These are phyloP conservation scores for Lipomyces kockii DNA, from an alignment of 805 yeast species.

Conservation along the genomic window DNA sequence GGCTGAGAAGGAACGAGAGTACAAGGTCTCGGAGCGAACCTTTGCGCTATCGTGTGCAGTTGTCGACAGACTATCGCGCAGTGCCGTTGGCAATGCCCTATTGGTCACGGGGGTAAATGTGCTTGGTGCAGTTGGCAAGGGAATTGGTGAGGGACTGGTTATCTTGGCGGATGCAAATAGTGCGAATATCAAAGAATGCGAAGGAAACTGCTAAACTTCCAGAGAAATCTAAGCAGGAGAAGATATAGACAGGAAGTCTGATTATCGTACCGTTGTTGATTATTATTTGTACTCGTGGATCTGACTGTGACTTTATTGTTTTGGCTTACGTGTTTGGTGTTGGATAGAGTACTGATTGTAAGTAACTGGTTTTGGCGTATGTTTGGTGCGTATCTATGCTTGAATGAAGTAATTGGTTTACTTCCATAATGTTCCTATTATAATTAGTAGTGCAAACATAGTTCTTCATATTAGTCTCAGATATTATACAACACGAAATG, in stretches of 20 bases:
- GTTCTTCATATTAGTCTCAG: neutral
- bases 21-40: conserved; percentile 21
- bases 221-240: neutral
- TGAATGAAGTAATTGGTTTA: neutral
- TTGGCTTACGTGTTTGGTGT: neutral
- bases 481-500: neutral
- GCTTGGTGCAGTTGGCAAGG: conserved; percentile 23
- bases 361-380: neutral
- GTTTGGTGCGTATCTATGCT: neutral
- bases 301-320: neutral
- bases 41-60: conserved; percentile 5
- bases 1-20: conserved; percentile 26
- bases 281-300: neutral
- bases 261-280: neutral
- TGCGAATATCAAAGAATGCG: neutral
- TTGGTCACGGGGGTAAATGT: conserved; percentile 10
- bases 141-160: conserved; percentile 25
- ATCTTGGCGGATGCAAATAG: neutral
- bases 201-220: neutral
- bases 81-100: conserved; percentile 17
- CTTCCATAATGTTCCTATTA: neutral
- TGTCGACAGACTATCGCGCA: conserved; percentile 19
- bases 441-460: neutral
- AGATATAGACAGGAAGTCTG: neutral
- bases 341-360: neutral